Percentiles rank a stretch among this genome's conserved stretches.
These are phyloP conservation scores for Candida nemodendra DNA, from an alignment of 805 yeast genomes.

Conservation along the genomic window DNA sequence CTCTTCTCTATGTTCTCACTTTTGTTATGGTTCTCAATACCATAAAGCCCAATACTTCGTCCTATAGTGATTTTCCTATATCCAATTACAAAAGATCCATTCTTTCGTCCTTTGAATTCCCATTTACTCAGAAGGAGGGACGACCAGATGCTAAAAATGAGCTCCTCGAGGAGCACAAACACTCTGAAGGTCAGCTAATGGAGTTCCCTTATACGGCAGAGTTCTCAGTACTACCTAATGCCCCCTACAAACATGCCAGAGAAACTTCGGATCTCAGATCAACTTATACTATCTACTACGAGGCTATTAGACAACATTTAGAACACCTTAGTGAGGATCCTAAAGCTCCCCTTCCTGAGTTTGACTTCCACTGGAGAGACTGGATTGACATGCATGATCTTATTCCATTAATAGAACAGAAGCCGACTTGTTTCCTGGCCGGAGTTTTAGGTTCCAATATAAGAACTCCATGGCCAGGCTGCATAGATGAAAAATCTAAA, in stretches of 20 bases:
- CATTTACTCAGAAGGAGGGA: conserved; percentile 3
- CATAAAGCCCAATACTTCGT: conserved; percentile 3
- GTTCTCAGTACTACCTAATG: conserved; percentile 35
- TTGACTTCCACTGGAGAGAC: conserved; percentile 54
- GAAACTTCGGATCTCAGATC: conserved; percentile 37
- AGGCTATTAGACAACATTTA: conserved; percentile 32
- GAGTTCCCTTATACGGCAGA: conserved; percentile 33
- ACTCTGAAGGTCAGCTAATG: conserved; percentile 11
- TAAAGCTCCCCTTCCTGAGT: conserved; percentile 33
- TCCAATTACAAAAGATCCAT: conserved; percentile 2
- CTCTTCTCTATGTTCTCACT: conserved; percentile 18
- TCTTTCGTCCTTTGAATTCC: conserved; percentile 3
- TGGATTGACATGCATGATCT: conserved; percentile 49
- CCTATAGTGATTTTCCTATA: neutral
- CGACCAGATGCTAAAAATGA: conserved; percentile 21
- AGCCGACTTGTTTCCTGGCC: conserved; percentile 43
- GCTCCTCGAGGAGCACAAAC: conserved; percentile 17
- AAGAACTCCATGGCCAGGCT: conserved; percentile 42
- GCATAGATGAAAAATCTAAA: conserved; percentile 30
- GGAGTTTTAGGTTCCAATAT: conserved; percentile 42
- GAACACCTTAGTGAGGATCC: conserved; percentile 24
- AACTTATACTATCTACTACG: conserved; percentile 34
- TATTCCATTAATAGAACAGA: conserved; percentile 37
- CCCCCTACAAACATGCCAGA: conserved; percentile 37
- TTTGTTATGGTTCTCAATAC: conserved; percentile 14